Conservation (phyloP, 78 protist genomes). For the Polysphondylium violaceum region DNA sequence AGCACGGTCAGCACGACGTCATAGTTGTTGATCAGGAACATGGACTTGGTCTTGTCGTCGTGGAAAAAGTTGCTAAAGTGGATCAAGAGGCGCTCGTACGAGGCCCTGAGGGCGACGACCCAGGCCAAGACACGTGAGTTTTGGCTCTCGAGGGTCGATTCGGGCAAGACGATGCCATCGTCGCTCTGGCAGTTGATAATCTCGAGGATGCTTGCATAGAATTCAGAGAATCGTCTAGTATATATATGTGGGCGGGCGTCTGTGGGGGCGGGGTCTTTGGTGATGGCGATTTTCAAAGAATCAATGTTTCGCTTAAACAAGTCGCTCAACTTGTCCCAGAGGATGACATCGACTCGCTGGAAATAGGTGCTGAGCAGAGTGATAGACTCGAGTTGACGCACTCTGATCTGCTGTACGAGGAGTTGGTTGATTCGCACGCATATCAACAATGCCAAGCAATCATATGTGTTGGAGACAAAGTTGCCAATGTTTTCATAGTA, state of each 20-base stretch:
- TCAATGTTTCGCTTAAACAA: constrained; percentile 64
- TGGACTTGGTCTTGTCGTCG: constrained; percentile 39
- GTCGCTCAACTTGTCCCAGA: constrained; percentile 78
- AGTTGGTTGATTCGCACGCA: constrained; percentile 30
- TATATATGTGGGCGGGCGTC: constrained; percentile 66
- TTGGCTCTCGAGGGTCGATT: constrained; percentile 13
- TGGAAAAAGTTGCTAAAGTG: constrained; percentile 34
- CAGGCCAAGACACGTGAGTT: constrained; percentile 75
- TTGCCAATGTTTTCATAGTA: constrained; percentile 35
- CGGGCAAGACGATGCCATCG: no score
- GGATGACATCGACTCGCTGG: constrained; percentile 30
- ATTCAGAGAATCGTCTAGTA: constrained; percentile 75
- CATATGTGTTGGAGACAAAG: constrained; percentile 45
- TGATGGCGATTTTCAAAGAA: constrained; percentile 31
- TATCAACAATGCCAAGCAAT: constrained; percentile 52
- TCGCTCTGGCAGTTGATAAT: neutral
- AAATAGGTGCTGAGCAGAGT: constrained; percentile 25
- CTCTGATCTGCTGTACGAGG: constrained; percentile 5
- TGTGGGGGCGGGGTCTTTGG: constrained; percentile 14
- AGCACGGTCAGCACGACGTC: constrained; percentile 52
- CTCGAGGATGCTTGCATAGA: constrained; percentile 52
- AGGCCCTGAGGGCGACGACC: constrained; percentile 55
- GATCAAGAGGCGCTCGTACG: constrained; percentile 45
- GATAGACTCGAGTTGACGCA: constrained; percentile 15
- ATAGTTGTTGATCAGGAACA: constrained; percentile 61